Percentiles rank a stretch among this genome's conserved stretches.
Evolutionary conservation across 2,329 filamentous ascomycete genomes (phyloP).

Genomic region (Beauveria sp.): DNA sequence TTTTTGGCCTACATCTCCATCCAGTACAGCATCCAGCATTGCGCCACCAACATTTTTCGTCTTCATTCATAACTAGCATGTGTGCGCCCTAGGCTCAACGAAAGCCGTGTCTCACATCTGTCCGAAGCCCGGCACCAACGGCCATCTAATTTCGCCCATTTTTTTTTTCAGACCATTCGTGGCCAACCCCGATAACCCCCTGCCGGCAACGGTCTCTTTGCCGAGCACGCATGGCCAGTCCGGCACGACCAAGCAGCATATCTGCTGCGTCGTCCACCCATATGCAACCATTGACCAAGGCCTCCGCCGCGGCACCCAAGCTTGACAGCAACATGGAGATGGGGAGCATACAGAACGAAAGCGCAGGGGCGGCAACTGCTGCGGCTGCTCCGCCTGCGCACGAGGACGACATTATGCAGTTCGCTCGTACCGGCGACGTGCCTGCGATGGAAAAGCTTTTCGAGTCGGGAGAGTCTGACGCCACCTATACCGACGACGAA

Average conservation of each 20-base stretch:
- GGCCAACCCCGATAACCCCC: not conserved
- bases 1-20: not conserved
- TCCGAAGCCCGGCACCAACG: not conserved
- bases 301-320: conserved; percentile 44
- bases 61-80: not conserved
- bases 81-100: not conserved
- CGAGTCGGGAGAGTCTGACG: conserved; percentile 71
- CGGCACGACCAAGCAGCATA: conserved; percentile 25
- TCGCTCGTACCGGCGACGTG: conserved; percentile 83
- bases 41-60: not conserved
- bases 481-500: conserved; percentile 79
- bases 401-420: conserved; percentile 88
- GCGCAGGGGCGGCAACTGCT: conserved; percentile 21
- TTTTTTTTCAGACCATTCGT: not conserved
- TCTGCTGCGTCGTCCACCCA: conserved; percentile 37
- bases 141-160: not conserved
- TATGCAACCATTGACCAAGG: conserved; percentile 48
- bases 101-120: not conserved
- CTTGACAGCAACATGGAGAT: conserved; percentile 52
- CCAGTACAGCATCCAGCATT: not conserved
- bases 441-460: conserved; percentile 83
- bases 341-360: conserved; percentile 38
- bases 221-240: conserved; percentile 33
- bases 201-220: not conserved
- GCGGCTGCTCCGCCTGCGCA: conserved; percentile 13